Percentiles rank a stretch among this genome's conserved stretches.
Conservation (phyloP, 192 early-diverging fungal genomes). For the Gigaspora rosea region DNA sequence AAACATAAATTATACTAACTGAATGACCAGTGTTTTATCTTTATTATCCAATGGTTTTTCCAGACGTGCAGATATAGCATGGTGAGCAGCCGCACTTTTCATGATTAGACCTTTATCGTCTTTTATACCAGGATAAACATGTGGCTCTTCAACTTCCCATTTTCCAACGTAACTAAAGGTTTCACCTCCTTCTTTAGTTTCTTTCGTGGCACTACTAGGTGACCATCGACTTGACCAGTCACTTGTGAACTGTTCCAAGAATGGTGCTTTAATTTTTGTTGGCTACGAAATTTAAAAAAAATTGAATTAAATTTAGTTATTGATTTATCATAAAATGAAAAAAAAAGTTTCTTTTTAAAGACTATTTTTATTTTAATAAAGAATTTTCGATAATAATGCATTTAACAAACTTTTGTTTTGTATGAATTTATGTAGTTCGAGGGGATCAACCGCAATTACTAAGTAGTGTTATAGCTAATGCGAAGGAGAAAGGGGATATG, state of each 20-base stretch:
- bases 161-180: slow-evolving; percentile 67
- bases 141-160: slow-evolving; percentile 79
- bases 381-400: too few relatives aligned
- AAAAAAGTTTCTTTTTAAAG: not conserved
- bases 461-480: not conserved
- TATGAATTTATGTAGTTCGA: too few relatives aligned
- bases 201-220: slow-evolving; percentile 67
- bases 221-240: slow-evolving; percentile 67
- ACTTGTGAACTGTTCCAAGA: slow-evolving; percentile 73
- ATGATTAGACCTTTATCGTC: slow-evolving; percentile 80
- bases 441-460: too few relatives aligned
- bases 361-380: not conserved
- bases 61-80: slow-evolving; percentile 83
- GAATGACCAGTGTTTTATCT: slow-evolving; percentile 75
- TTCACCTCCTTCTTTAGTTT: slow-evolving; percentile 74
- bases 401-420: too few relatives aligned
- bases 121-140: slow-evolving; percentile 54
- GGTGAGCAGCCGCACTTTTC: slow-evolving; percentile 79
- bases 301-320: not conserved
- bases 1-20: slow-evolving; percentile 46
- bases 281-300: slow-evolving; percentile 45
- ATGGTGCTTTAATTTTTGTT: slow-evolving; percentile 60
- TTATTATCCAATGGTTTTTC: slow-evolving; percentile 70
- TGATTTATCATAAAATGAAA: not conserved
- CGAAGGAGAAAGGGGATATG: not conserved